Conservation (phyloP, 2,329 filamentous ascomycete species). For the Madurella mycetomatis region DNA sequence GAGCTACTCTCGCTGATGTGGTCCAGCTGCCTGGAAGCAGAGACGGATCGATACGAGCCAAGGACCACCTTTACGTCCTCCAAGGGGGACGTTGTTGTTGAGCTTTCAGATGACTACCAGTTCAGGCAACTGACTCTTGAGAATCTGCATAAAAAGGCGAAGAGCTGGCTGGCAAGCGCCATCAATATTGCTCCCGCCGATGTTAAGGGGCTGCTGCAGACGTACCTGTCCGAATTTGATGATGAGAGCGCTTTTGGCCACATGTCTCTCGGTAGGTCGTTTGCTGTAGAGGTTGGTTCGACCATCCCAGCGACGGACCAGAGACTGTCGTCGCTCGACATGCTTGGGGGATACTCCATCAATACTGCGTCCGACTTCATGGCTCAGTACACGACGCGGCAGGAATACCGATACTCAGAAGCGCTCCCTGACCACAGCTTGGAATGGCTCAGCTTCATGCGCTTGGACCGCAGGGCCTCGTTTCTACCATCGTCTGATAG, state of each 20-base stretch:
- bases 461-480: conserved; percentile 48
- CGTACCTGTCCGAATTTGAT: conserved; percentile 91
- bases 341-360: conserved; percentile 66
- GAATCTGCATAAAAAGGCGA: conserved; percentile 70
- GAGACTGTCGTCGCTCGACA: conserved; percentile 75
- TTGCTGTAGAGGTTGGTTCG: conserved; percentile 88
- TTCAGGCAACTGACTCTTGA: conserved; percentile 78
- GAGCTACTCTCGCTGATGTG: conserved; percentile 94
- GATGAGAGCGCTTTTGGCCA: conserved; percentile 89
- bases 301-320: conserved; percentile 83
- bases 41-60: conserved; percentile 90
- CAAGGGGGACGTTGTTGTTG: conserved; percentile 73
- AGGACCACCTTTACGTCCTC: conserved; percentile 73
- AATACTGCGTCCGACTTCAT: conserved; percentile 95
- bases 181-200: conserved; percentile 86
- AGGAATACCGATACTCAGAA: conserved; percentile 90
- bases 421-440: conserved; percentile 63
- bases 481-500: conserved; percentile 48
- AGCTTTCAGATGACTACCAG: conserved; percentile 89
- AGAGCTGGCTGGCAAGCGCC: conserved; percentile 72
- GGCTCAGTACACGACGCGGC: conserved; percentile 92
- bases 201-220: conserved; percentile 91
- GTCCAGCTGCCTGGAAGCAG: conserved; percentile 87
- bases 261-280: conserved; percentile 86
- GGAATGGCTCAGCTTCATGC: conserved; percentile 60